Conservation (phyloP, 208 protist genomes). For the Leishmania tarentolae region DNA sequence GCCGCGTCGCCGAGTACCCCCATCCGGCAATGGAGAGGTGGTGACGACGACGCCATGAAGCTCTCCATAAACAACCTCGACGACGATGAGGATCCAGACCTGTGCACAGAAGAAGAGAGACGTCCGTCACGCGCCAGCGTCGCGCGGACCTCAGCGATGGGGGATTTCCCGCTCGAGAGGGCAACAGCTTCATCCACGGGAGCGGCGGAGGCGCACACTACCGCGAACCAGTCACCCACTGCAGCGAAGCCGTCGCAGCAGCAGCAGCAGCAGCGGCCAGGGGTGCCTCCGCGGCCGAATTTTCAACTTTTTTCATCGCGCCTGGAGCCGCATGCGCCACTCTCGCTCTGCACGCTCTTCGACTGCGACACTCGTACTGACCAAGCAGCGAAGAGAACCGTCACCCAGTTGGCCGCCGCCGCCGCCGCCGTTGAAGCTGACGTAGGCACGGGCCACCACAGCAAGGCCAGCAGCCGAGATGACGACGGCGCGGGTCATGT, state of each 20-base stretch:
- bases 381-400: not conserved
- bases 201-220: not conserved
- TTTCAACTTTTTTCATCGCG: constrained; percentile 46
- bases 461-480: not conserved
- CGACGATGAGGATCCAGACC: not conserved
- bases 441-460: not conserved
- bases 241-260: too few relatives aligned
- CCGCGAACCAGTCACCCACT: too few relatives aligned
- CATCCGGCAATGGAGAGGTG: too few relatives aligned
- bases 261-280: constrained; percentile 4
- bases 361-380: constrained; percentile 25
- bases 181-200: not conserved
- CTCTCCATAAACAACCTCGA: not conserved
- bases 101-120: constrained; percentile 18
- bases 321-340: constrained; percentile 40
- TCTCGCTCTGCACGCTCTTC: constrained; percentile 37
- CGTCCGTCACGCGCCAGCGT: too few relatives aligned
- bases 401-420: not conserved
- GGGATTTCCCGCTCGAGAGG: not conserved
- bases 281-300: constrained; percentile 32
- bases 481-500: not conserved
- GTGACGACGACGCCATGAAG: not conserved
- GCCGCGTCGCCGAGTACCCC: not conserved
- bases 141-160: not conserved
- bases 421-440: not conserved